Evolutionary conservation across 2,329 filamentous ascomycete genomes (phyloP).

Genomic region (Colletotrichum salicis): DNA sequence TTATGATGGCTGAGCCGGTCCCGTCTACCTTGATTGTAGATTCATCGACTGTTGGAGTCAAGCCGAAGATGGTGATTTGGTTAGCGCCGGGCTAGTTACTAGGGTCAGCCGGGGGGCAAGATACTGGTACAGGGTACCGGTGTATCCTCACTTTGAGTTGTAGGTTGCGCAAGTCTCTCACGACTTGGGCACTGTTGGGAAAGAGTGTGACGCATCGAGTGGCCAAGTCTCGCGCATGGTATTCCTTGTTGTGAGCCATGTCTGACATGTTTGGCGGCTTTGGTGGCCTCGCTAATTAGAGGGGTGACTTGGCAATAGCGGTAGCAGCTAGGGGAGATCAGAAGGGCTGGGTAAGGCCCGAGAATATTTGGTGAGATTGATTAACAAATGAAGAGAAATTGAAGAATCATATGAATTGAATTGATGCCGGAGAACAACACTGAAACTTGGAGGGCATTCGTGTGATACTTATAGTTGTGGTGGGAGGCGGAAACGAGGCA

Average conservation of each 20-base stretch:
- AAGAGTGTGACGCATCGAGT: conserved; percentile 74
- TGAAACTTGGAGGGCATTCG: neutral
- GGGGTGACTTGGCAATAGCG: too few species aligned
- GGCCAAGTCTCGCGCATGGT: conserved; percentile 64
- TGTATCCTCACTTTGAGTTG: conserved; percentile 51
- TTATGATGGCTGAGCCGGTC: conserved; percentile 65
- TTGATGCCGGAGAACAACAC: neutral
- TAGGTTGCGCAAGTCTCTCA: conserved; percentile 68
- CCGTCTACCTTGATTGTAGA: conserved; percentile 71
- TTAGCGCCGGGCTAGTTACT: conserved; percentile 65
- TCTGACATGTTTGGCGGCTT: conserved; percentile 46
- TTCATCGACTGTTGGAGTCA: conserved; percentile 66
- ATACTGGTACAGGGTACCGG: conserved; percentile 50
- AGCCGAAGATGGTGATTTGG: conserved; percentile 65
- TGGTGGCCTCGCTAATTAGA: neutral
- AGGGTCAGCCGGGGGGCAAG: conserved; percentile 61
- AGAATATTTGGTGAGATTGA: neutral
- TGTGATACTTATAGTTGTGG: neutral
- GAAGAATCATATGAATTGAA: neutral
- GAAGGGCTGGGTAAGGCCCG: neutral
- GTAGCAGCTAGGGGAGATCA: neutral
- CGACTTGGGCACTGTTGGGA: conserved; percentile 68
- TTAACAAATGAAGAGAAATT: neutral
- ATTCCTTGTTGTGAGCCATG: conserved; percentile 56
- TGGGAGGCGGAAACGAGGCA: neutral